phyloP scores from a whole-genome alignment of 2,329 filamentous ascomycete genomes.

The Lecanosticta acicola region DNA sequence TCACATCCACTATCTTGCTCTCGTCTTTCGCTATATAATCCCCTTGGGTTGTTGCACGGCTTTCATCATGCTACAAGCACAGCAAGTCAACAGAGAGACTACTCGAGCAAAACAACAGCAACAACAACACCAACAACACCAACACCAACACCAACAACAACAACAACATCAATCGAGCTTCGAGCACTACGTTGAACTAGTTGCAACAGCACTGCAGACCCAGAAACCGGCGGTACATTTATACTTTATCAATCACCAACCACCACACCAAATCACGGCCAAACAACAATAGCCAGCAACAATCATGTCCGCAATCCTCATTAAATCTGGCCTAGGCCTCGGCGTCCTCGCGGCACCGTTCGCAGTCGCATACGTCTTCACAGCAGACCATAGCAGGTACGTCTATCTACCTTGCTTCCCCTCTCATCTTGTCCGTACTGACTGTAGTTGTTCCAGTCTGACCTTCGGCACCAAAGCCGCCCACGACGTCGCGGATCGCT shows the following conservation, averaged over 20 bases:
- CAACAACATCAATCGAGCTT: not conserved
- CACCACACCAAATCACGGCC: not conserved
- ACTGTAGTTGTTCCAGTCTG: not conserved
- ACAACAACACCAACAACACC: not conserved
- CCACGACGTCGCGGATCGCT: not conserved
- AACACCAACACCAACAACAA: not conserved
- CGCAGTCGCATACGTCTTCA: not conserved
- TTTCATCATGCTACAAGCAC: conserved; percentile 3
- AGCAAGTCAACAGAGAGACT: no score
- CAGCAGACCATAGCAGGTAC: conserved; percentile 3
- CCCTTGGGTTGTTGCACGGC: not conserved
- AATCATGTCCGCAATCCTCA: not conserved
- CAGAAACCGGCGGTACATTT: conserved; percentile 3
- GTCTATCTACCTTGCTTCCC: not conserved
- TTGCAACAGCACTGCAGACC: conserved; percentile 1
- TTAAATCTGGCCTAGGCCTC: not conserved
- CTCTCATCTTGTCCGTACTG: not conserved
- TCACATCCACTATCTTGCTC: no score
- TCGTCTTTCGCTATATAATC: not conserved
- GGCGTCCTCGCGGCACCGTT: conserved; percentile 1
- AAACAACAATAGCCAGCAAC: conserved; percentile 1
- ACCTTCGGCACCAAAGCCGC: conserved; percentile 1
- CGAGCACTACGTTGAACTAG: not conserved
- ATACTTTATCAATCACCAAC: conserved; percentile 3
- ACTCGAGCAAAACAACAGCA: not conserved